Evolutionary conservation across 352 stramenopile species (phyloP).

Genomic region (Globisporangium yorkense): DNA sequence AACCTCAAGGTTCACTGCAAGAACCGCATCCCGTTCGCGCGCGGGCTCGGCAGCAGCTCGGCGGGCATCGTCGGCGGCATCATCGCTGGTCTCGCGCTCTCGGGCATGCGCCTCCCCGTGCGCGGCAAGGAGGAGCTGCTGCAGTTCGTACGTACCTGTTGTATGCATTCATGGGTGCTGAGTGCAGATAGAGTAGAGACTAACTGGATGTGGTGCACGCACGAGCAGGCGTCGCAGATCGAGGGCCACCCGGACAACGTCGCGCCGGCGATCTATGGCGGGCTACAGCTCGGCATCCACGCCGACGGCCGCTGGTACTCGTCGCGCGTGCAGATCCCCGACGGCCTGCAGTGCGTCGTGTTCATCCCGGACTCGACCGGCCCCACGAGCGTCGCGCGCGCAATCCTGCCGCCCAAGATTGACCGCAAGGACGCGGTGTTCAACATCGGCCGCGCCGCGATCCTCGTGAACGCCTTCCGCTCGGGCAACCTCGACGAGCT

Average conservation of each 20-base stretch:
- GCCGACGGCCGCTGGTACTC: conserved; percentile 96
- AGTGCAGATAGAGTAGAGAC: too few relatives aligned
- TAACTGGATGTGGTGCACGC: background rate
- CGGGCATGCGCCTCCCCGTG: conserved; percentile 90
- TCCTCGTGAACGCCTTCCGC: conserved; percentile 96
- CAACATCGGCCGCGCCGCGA: conserved; percentile 95
- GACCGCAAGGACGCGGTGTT: conserved; percentile 94
- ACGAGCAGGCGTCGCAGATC: conserved; percentile 86
- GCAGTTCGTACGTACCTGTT: conserved; percentile 70
- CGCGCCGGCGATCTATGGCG: conserved; percentile 97
- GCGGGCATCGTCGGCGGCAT: conserved; percentile 98
- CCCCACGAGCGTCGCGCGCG: conserved; percentile 90
- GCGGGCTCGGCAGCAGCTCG: conserved; percentile 95
- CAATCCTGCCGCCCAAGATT: conserved; percentile 88
- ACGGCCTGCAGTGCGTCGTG: conserved; percentile 96
- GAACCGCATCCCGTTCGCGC: conserved; percentile 96
- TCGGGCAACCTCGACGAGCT: conserved; percentile 97
- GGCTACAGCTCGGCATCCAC: conserved; percentile 93
- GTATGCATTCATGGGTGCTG: background rate
- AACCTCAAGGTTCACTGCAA: conserved; percentile 96
- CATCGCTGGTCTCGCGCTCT: conserved; percentile 96
- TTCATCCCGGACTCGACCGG: conserved; percentile 98
- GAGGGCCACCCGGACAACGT: conserved; percentile 99
- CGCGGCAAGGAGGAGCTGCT: conserved; percentile 92
- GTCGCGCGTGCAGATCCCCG: conserved; percentile 93